phyloP scores from a whole-genome alignment of 139 green algal genomes.

The Zygnema cylindricum region DNA sequence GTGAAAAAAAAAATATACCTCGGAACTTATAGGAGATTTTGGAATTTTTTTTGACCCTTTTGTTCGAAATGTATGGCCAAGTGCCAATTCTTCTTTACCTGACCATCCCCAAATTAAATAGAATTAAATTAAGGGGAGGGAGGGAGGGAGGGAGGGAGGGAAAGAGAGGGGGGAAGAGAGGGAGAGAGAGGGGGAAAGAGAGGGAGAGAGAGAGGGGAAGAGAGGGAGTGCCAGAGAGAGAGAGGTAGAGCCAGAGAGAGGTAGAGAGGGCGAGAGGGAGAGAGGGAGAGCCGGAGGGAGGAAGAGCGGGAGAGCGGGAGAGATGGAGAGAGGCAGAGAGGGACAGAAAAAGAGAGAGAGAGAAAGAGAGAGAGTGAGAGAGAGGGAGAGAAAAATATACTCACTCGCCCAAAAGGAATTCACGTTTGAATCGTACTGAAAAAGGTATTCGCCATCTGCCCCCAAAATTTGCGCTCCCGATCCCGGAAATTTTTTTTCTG shows the following conservation, averaged over 20 bases:
- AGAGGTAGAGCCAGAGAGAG: too few species aligned
- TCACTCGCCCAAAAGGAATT: conserved; percentile 81
- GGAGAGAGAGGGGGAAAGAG: background rate
- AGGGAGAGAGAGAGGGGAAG: background rate
- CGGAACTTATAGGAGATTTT: too few species aligned
- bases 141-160: too few species aligned
- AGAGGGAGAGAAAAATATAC: background rate
- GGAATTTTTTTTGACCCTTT: too few species aligned
- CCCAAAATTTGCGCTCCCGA: conserved; percentile 86
- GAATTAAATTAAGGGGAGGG: too few species aligned
- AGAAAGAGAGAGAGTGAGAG: background rate
- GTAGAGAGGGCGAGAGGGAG: background rate
- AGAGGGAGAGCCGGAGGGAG: background rate
- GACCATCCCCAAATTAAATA: background rate
- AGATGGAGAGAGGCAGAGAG: too few species aligned
- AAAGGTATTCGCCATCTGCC: conserved; percentile 87
- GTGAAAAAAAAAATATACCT: too few species aligned
- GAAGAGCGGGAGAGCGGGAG: too few species aligned
- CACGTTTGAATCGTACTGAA: conserved; percentile 79
- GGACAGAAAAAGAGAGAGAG: background rate
- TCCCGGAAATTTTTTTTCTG: background rate
- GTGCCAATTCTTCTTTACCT: conserved; percentile 17
- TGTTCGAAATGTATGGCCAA: conserved; percentile 32
- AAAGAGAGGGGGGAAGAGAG: background rate
- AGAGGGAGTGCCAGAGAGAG: too few species aligned